Base-by-base conservation (phyloP, 306 rosid species). In the Mimosa bimucronata region DNA sequence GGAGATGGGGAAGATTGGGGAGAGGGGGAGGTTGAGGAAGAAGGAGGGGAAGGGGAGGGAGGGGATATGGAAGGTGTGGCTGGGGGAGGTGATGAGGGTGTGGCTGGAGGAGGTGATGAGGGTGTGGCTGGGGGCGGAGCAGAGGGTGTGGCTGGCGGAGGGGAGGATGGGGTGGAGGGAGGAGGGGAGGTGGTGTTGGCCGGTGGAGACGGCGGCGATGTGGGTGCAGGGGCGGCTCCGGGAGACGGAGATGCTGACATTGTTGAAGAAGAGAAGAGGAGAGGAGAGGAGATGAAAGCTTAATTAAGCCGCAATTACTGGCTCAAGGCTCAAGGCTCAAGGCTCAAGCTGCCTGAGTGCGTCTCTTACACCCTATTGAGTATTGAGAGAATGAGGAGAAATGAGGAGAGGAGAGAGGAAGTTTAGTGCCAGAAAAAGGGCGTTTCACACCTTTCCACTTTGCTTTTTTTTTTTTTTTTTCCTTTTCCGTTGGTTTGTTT, bases 161-260 rank as follows among this genome's bases (percentile, higher is more conserved):
- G 52, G 1, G 74, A 8, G 2, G 74, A 9, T 0, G 79, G 79
- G 1, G 74, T 42, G 41, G 15, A 8, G 10, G 73, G 40, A 0
- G 90, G 84, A 0, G 87, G 28, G 21, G 77, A 46, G 18, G 84
- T 78, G 2, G 79, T 4, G 74, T 77, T 86, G 2, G 83, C 10
- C 13, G 86, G 14, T 79, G 90, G 88, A 69, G 86, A 10, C 75
- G 90, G 88, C 70, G 93, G 74, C 74, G 74, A 69, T 12, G 11
- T 23, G 74, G 91, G 89, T 3, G 88, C 83, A 73, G 89, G 91
- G 34, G 91, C 30, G 25, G 83, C 71, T 26, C 77, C 81, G 37
- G 90, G 88, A 14, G 84, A 46, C 14, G 92, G 88, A 26, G 86
- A 6, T 5, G 55, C 46, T 2, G 74, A 69, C 74, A 69, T 69